Evolutionary conservation across 2,329 filamentous ascomycete species (phyloP), one percentile per base, ranked within the genome.

Genomic region (Penicillium sp.): DNA sequence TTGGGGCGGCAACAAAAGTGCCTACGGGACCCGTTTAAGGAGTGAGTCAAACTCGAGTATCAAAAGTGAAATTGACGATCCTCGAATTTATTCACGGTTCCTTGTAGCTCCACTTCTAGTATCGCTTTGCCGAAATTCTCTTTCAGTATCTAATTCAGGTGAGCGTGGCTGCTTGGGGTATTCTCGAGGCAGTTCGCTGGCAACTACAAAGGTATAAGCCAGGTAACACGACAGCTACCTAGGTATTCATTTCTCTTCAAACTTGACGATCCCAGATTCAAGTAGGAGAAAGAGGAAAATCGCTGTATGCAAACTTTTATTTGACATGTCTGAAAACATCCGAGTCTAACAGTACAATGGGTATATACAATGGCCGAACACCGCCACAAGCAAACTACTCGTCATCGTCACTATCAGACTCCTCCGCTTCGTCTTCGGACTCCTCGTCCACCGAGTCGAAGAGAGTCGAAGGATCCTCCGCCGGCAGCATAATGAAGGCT

Each of bases 401-500:
- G 50, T 67, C 59, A 43, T 67, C 72, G 47, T 73, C 73, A 55
- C 69, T 69, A 9, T 65, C 60, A 50, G 69, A 72, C 49, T 72
- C 67, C 31, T 64, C 67, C 10, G 69, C 65, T 6, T 67, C 67
- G 27, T 69, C 69, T 10, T 68, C 82, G 43, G 75, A 76, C 63
- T 83, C 81, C 49, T 64, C 63, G 11, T 80, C 79, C 56, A 86
- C 85, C 18, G 85, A 86, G 66, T 86, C 86, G 46, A 81, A 79
- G 22, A 83, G 83, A 41, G 87, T 86, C 16, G 85, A 84, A 49
- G 83, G 68, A 40, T 74, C 71, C 47, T 72, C 70, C 4, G 77
- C 80, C 67, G 87, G 84, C 74, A 90, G 84, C 91, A 98, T 96
- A 63, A 91, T 80, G 78, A 96, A 98, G 22, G 89, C 89, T 67